phyloP scores from a whole-genome alignment of 192 early-diverging fungal genomes.

The Backusella tuberculispora region DNA sequence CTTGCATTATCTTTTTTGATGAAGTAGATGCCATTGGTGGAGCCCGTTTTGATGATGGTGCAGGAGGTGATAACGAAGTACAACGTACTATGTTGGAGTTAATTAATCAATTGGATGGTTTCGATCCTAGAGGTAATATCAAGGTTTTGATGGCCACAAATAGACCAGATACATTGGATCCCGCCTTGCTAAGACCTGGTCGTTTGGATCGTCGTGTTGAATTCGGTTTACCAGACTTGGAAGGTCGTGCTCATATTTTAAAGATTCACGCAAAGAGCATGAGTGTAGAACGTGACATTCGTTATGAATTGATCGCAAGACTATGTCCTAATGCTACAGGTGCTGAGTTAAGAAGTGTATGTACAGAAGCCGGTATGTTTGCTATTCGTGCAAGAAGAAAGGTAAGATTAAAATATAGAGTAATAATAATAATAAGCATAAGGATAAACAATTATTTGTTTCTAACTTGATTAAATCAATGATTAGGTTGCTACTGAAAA shows the following conservation, averaged over 20 bases:
- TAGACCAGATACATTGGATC: conserved; percentile 98
- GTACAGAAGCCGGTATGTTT: conserved; percentile 99
- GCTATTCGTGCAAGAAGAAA: conserved; percentile 98
- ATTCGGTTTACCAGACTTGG: conserved; percentile 94
- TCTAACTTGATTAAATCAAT: not conserved
- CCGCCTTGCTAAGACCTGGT: conserved; percentile 95
- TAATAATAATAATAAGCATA: not conserved
- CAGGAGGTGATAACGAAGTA: conserved; percentile 99
- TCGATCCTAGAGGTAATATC: conserved; percentile 99
- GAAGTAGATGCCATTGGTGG: conserved; percentile 99
- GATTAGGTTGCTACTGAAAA: conserved; percentile 92
- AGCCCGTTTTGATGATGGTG: conserved; percentile 96
- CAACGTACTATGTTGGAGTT: conserved; percentile 99
- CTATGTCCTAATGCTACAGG: conserved; percentile 99
- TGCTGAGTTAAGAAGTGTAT: conserved; percentile 97
- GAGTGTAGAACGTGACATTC: conserved; percentile 98
- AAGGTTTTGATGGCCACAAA: conserved; percentile 99
- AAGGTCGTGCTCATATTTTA: conserved; percentile 96
- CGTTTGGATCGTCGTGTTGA: conserved; percentile 99
- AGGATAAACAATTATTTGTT: not conserved
- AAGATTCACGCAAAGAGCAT: conserved; percentile 98
- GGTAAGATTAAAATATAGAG: conserved; percentile 39
- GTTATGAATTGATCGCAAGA: conserved; percentile 96
- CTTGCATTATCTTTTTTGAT: conserved; percentile 99
- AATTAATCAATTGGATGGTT: conserved; percentile 99